Base-by-base conservation (phyloP, 352 stramenopile species). In the Aphanomyces euteiches region DNA sequence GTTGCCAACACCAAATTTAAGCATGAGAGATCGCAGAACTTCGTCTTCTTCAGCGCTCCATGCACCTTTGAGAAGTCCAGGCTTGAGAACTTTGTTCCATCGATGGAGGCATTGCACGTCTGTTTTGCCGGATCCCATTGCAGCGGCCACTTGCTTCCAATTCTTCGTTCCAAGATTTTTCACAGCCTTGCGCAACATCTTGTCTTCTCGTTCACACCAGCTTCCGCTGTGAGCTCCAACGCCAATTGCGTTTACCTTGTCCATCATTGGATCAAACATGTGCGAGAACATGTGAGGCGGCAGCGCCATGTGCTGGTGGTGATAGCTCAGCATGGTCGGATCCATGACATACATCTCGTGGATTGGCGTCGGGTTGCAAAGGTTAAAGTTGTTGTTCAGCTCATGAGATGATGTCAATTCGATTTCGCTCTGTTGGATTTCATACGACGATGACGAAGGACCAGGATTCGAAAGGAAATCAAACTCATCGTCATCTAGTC, bases 21-120 rank as follows among this genome's bases (percentile, higher is more conserved):
- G 74, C 65, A 96, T 93, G 60, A 96, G 81, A 4, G 66, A 74
- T 5, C 84, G 75, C 15, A 96, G 70, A 2, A 94, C 77, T 21
- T 84, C 76, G 75, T 97, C 90, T 69, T 96, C 90, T 48, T 95
- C 89, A 3, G 87, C 81, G 34, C 85, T 97, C 90, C 90, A 97
- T 0, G 89, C 88, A 3, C 90, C 90, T 56, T 97, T 97, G 34
- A 96, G 87, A 43, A 95, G 70, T 17, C 87, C 87, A 0, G 88
- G 88, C 69, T 96, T 96, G 47, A 96, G 84, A 57, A 96, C 87
- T 69, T 96, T 96, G 74, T 98, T 96, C 96, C 95, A 99, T n/a
- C 96, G 90, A 72, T 98, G 95, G 48, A 98, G 79, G 73, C 91
- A 98, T 75, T 98, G 93, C 67, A 97, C 90, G 73, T 98, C 93